Evolutionary conservation across 768 basidiomycete genomes (phyloP), one percentile per base, ranked within the genome.

Genomic region (Serendipita indica): DNA sequence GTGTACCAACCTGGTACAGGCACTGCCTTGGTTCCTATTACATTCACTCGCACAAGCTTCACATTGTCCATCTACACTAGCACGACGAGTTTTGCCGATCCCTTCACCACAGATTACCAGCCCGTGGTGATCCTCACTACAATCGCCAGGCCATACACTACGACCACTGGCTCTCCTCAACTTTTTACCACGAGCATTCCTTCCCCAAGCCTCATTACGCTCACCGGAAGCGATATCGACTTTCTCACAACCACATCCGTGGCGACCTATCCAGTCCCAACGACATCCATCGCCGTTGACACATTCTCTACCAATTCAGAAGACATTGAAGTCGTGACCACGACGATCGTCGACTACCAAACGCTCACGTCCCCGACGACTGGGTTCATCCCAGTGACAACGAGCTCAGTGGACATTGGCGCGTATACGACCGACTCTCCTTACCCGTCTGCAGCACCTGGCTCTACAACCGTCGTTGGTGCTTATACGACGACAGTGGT

Each of bases 61-160:
- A 49, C 45, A 7, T 27, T 49, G n/a, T 49, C 45, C 45, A 49
- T 49, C 45, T 49, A 12, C 45, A 49, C 45, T 10, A 20, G 45
- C 45, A 49, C 45, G 45, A 49, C 45, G 13, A 49, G 45, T 20
- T 49, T 49, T 49, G 45, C 20, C 12, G 45, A 49, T 27, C 45
- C 12, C 10, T 27, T 49, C 45, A 49, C 45, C 12, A 49, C 45
- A 7, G 45, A 10, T 20, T 10, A 10, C 27, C 45, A 49, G 45
- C 45, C 45, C 13, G 45, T 49, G 10, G 20, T 49, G 10, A 49
- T 49, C 22, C 27, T 49, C n/a, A 49, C 45, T 20, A 49, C 45
- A 10, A 7, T 49, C n/a, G 45, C 27, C 20, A 12, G n/a, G 12
- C 12, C 45, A 20, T 49, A 10, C 45, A 49, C 45, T 25, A 49